phyloP scores from a whole-genome alignment of 495 filamentous ascomycete species.

The Penicillium fimorum region DNA sequence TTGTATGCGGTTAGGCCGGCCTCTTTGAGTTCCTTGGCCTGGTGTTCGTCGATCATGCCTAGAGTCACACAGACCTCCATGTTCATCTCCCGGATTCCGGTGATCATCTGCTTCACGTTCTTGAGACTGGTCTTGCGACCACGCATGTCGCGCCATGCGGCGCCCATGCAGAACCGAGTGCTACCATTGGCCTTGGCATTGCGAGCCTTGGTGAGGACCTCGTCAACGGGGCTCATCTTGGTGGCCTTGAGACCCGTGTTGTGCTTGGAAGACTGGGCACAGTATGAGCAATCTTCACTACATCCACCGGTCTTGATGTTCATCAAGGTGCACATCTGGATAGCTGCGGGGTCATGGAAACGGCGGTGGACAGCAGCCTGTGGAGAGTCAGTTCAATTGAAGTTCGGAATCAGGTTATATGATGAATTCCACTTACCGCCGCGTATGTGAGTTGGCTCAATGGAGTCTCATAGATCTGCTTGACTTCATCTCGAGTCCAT shows the following conservation, averaged over 20 bases:
- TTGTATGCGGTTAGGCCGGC: conserved; percentile 86
- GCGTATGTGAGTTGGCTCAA: conserved; percentile 73
- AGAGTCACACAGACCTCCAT: conserved; percentile 89
- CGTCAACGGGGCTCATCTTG: conserved; percentile 72
- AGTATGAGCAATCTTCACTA: conserved; percentile 85
- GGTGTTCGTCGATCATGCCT: conserved; percentile 77
- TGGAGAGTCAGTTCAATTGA: neutral
- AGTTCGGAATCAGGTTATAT: neutral
- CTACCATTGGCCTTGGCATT: conserved; percentile 76
- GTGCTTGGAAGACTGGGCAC: conserved; percentile 80
- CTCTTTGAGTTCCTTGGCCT: conserved; percentile 75
- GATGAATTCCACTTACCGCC: conserved; percentile 53
- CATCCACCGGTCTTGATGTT: conserved; percentile 95
- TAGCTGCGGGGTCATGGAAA: conserved; percentile 73
- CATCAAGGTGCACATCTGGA: conserved; percentile 89
- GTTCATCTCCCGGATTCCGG: conserved; percentile 70
- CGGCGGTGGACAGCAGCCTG: conserved; percentile 72
- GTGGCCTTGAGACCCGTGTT: conserved; percentile 74
- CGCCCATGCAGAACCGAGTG: conserved; percentile 90
- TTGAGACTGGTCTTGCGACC: conserved; percentile 74
- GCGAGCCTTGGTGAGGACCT: conserved; percentile 70
- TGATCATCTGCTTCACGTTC: conserved; percentile 79
- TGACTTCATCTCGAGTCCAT: conserved; percentile 78
- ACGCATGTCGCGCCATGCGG: conserved; percentile 88
- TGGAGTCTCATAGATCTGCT: conserved; percentile 71